Conservation (phyloP, 345 rosid species). For the Gossypium anomalum region DNA sequence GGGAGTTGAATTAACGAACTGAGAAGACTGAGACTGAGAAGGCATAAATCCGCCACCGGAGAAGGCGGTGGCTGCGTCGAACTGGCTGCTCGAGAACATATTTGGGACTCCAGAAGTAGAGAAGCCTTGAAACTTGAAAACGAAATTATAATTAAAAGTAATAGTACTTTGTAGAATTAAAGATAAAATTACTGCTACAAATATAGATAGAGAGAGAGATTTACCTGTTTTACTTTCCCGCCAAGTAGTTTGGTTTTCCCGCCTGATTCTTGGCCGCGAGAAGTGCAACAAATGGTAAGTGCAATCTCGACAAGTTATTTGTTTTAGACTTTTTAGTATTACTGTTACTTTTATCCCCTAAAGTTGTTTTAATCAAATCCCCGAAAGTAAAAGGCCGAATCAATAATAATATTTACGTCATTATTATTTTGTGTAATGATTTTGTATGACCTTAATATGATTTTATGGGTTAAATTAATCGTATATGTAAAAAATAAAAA, state of each 20-base stretch:
- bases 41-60: slow-evolving; percentile 68
- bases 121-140: neutral
- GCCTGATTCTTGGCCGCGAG: neutral
- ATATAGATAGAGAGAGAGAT: neutral
- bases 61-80: slow-evolving; percentile 47
- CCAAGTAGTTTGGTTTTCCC: slow-evolving; percentile 4
- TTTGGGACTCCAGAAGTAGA: slow-evolving; percentile 7
- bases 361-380: too few species aligned
- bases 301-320: neutral
- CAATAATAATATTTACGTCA: too few species aligned
- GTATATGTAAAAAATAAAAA: too few species aligned
- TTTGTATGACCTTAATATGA: too few species aligned
- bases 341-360: too few species aligned
- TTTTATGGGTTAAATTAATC: too few species aligned
- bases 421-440: too few species aligned
- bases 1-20: slow-evolving; percentile 43
- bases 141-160: neutral
- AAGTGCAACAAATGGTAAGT: neutral
- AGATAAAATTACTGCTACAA: too few species aligned
- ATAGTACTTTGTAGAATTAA: neutral
- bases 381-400: too few species aligned
- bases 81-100: slow-evolving; percentile 74
- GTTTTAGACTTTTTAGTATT: too few species aligned
- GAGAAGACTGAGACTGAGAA: slow-evolving; percentile 62
- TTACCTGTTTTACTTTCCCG: neutral